Conservation (phyloP, 306 rosid species). For the Glycine latifolia region DNA sequence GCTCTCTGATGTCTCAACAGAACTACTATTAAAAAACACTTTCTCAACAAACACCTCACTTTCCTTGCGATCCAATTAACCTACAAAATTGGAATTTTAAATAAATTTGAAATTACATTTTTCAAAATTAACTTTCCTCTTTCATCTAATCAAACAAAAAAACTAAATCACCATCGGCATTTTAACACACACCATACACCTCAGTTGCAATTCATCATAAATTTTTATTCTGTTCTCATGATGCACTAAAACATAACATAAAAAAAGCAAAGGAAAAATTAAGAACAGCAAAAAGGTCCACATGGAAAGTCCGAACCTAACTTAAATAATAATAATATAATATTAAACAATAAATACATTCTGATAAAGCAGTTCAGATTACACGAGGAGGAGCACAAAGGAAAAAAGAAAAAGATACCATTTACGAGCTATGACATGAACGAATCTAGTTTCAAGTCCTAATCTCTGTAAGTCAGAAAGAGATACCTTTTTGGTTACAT, state of each 20-base stretch:
- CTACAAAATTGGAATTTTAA: neutral
- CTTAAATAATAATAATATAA: neutral
- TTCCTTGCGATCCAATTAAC: slow-evolving; percentile 38
- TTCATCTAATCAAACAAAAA: neutral
- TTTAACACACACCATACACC: neutral
- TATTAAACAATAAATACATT: slow-evolving; percentile 19
- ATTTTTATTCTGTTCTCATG: neutral
- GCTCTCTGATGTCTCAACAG: slow-evolving; percentile 12
- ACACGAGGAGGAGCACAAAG: slow-evolving; percentile 35
- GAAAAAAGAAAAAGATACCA: slow-evolving; percentile 31
- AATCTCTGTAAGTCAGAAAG: slow-evolving; percentile 33
- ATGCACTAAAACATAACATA: neutral
- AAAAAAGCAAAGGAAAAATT: neutral
- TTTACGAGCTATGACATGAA: slow-evolving; percentile 42
- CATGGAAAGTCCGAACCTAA: slow-evolving; percentile 20
- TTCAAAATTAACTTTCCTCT: neutral
- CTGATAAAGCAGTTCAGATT: slow-evolving; percentile 46
- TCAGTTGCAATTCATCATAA: too few species aligned
- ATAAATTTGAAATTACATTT: neutral
- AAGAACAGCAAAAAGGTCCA: neutral
- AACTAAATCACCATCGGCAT: neutral
- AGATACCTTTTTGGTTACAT: slow-evolving; percentile 37
- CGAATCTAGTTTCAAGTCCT: slow-evolving; percentile 37
- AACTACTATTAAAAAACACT: neutral
- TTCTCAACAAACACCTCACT: slow-evolving; percentile 16